Conservation (phyloP, 2,329 filamentous ascomycete genomes). For the Neofusicoccum parvum region DNA sequence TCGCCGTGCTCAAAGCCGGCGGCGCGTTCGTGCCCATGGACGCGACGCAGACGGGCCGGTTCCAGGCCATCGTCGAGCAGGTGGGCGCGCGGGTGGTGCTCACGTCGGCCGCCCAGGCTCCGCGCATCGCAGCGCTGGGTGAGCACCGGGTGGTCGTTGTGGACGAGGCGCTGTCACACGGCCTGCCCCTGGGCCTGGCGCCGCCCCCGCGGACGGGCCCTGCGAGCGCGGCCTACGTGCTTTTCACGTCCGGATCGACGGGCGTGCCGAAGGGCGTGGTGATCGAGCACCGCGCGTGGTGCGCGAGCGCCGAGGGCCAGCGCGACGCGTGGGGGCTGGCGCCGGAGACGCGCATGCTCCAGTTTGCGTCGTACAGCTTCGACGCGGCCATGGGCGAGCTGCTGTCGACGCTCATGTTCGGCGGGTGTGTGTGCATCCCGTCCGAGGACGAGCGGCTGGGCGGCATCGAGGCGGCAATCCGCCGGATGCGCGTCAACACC, state of each 20-base stretch:
- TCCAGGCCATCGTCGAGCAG: background rate
- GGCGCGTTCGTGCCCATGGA: background rate
- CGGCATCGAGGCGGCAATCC: conserved; percentile 51
- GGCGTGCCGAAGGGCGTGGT: conserved; percentile 34
- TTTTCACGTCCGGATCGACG: conserved; percentile 41
- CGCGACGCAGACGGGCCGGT: conserved; percentile 42
- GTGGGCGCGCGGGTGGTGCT: conserved; percentile 34
- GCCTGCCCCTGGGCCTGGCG: conserved; percentile 54
- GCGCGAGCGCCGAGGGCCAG: background rate
- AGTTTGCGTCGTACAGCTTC: conserved; percentile 29
- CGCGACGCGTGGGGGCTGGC: background rate
- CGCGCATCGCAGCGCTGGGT: conserved; percentile 47
- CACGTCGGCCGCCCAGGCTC: conserved; percentile 45
- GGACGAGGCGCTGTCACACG: conserved; percentile 48
- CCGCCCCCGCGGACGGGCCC: conserved; percentile 33
- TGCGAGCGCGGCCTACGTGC: conserved; percentile 30
- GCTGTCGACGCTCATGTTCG: conserved; percentile 35
- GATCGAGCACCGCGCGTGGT: background rate
- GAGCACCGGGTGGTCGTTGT: conserved; percentile 50
- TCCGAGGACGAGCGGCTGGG: conserved; percentile 48
- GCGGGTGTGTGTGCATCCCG: conserved; percentile 40
- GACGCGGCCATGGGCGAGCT: conserved; percentile 39
- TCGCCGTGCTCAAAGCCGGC: conserved; percentile 41
- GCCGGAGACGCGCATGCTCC: conserved; percentile 37
- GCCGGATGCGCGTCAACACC: conserved; percentile 42